Evolutionary conservation across 768 basidiomycete species (phyloP), one percentile per base, ranked within the genome.

Genomic region (Pulveroboletus frians): DNA sequence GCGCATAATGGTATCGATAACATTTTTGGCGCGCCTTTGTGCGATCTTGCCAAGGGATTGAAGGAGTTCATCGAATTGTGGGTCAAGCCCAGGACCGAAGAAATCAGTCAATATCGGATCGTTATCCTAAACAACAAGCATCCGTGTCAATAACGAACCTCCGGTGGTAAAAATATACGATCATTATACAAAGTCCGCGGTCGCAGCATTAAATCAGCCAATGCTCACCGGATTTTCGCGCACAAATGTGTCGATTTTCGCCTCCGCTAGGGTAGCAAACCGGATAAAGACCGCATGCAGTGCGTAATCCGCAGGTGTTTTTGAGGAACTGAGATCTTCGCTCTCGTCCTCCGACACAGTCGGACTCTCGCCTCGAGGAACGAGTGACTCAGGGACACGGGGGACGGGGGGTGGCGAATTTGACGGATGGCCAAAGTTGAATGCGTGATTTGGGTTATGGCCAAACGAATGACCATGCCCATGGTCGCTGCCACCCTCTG

Each of bases 221-320:
- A 49, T 5, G 68, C 86, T 57, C 57, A 92, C 90, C 56, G 85
- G 64, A 36, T 77, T 74, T 51, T 84, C 77, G 9, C 77, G 78
- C 47, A 93, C 72, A 60, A 92, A 91, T 3, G 69, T 64, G 10
- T 85, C 80, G n/a, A 94, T 85, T 59, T 91, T 91, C 26, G 71
- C 72, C 66, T 95, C 91, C 2, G 89, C 88, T 5, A 79, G 73
- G 1, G 84, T 78, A 9, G 87, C 88, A 58, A 94, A 94, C 3
- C 87, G 83, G 36, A 90, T 88, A 64, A 94, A 92, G 6, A 94
- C 78, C 0, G 90, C 88, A 61, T 91, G 88, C 11, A 94, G 70
- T 2, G 92, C 92, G 58, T 87, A 93, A 58, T 94, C 92, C 0
- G 85, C 83, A 2, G 92, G 91, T 10, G 86, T 90, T 61, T 82